phyloP scores from a whole-genome alignment of 2,329 filamentous ascomycete genomes.

The Aspergillus caelatus region DNA sequence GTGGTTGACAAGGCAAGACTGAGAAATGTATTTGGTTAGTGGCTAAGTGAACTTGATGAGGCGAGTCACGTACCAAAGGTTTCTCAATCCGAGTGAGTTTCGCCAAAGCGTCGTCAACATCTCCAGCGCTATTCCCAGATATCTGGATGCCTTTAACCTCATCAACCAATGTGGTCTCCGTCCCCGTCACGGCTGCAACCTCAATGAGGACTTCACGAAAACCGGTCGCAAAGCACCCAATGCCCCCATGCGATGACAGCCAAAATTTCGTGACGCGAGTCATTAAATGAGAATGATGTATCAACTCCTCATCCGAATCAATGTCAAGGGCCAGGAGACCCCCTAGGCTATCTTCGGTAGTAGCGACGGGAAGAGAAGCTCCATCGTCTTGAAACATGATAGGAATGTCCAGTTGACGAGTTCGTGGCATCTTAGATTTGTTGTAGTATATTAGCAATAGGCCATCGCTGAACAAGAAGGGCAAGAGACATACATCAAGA shows the following conservation, averaged over 20 bases:
- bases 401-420: constrained; percentile 30
- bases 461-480: neutral
- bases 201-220: constrained; percentile 24
- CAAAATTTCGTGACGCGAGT: constrained; percentile 26
- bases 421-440: constrained; percentile 26
- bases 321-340: constrained; percentile 20
- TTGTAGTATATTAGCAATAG: neutral
- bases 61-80: constrained; percentile 29
- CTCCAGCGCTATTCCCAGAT: constrained; percentile 21
- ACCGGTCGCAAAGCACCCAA: constrained; percentile 27
- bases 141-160: constrained; percentile 29
- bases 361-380: neutral
- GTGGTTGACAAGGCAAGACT: constrained; percentile 25
- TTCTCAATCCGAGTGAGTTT: constrained; percentile 32
- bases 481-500: constrained; percentile 31
- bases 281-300: constrained; percentile 6
- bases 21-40: constrained; percentile 2
- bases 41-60: neutral
- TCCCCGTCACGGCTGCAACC: constrained; percentile 31
- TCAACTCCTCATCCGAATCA: constrained; percentile 19
- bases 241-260: constrained; percentile 22
- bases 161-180: constrained; percentile 26
- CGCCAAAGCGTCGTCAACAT: constrained; percentile 33
- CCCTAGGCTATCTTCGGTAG: constrained; percentile 8
- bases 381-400: constrained; percentile 12